A percentile compares a stretch with the other conserved stretches of the same genome.
These are phyloP conservation scores for Gossypium raimondii DNA, from an alignment of 345 rosid genomes.

Conservation along the genomic window DNA sequence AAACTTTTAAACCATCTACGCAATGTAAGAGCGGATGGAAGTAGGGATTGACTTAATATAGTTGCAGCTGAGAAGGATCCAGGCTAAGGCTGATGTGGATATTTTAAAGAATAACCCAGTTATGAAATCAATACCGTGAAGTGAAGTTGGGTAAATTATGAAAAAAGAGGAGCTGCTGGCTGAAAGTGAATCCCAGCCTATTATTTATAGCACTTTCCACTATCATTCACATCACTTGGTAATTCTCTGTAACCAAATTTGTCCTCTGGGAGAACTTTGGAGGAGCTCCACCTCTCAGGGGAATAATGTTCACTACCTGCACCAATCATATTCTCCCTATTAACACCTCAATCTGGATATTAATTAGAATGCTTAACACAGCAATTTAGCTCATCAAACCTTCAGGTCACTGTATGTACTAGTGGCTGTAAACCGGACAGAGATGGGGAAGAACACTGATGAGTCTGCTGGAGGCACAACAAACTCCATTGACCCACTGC, in stretches of 20 bases:
- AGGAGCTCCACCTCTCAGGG: conserved; percentile 59
- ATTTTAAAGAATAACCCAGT: too few species aligned
- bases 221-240: conserved; percentile 62
- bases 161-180: too few species aligned
- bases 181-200: not conserved
- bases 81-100: too few species aligned
- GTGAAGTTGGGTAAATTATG: too few species aligned
- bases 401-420: conserved; percentile 83
- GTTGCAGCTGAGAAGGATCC: too few species aligned
- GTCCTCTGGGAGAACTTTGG: conserved; percentile 88
- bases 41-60: too few species aligned
- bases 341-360: not conserved
- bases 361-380: not conserved
- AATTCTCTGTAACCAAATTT: conserved; percentile 66
- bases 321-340: not conserved
- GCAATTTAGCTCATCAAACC: conserved; percentile 38
- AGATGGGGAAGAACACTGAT: conserved; percentile 86
- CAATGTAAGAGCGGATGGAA: too few species aligned
- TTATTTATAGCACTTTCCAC: not conserved
- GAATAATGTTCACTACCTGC: conserved; percentile 72
- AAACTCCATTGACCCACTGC: conserved; percentile 98
- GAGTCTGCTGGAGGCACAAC: conserved; percentile 97
- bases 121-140: too few species aligned
- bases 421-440: conserved; percentile 79
- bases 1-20: too few species aligned